phyloP scores from a whole-genome alignment of 163 green algal species.

The Scenedesmus sp. region DNA sequence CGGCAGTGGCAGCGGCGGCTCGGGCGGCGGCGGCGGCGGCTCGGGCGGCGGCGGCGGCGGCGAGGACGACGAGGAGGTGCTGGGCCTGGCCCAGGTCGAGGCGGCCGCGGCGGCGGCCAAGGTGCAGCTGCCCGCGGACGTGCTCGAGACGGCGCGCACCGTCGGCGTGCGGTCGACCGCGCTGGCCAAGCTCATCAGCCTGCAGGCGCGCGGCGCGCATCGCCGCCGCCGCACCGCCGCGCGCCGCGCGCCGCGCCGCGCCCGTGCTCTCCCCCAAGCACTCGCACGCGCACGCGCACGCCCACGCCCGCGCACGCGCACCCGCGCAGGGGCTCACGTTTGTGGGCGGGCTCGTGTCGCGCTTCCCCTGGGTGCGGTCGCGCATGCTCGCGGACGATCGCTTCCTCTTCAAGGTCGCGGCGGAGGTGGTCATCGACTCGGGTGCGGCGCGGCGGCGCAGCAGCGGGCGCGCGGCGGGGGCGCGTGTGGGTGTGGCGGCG shows the following conservation, averaged over 20 bases:
- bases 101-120: conserved; percentile 67
- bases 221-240: no score
- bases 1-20: conserved; percentile 2
- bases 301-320: no score
- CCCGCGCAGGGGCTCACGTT: background rate
- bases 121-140: conserved; percentile 77
- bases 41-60: conserved; percentile 36
- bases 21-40: conserved; percentile 37
- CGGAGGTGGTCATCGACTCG: conserved; percentile 89
- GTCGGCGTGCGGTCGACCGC: conserved; percentile 52
- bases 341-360: conserved; percentile 40
- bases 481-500: no score
- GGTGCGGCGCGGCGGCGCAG: conserved; percentile 47
- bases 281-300: no score
- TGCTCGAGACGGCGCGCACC: conserved; percentile 59
- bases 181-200: conserved; percentile 47
- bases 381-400: conserved; percentile 85
- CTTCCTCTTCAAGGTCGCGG: conserved; percentile 92
- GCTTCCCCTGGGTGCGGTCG: conserved; percentile 80
- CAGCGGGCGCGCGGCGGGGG: no score
- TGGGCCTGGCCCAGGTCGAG: conserved; percentile 61
- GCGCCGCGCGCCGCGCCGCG: no score
- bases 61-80: conserved; percentile 55
- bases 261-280: no score
- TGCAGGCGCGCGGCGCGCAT: conserved; percentile 44